These are phyloP conservation scores for Fragaria iinumae DNA, from an alignment of 306 rosid species.

Conservation along the genomic window DNA sequence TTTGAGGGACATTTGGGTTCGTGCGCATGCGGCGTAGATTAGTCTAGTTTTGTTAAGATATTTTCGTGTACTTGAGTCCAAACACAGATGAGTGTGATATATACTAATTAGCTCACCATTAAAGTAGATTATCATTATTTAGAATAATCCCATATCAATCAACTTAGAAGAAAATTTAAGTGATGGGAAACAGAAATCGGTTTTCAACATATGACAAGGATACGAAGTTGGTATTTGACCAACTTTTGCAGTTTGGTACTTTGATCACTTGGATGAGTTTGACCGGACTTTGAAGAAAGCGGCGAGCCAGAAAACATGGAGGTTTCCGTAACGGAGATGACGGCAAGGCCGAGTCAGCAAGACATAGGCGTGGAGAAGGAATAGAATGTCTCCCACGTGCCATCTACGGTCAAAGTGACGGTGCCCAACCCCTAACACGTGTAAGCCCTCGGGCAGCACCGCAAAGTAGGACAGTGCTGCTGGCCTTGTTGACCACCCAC, in stretches of 20 bases:
- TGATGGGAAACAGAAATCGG: background rate
- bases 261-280: background rate
- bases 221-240: conserved; percentile 15
- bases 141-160: background rate
- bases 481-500: conserved; percentile 38
- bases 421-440: conserved; percentile 66
- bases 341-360: conserved; percentile 45
- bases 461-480: conserved; percentile 33
- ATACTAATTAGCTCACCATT: no score
- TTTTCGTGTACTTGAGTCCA: no score
- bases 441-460: conserved; percentile 30
- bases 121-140: background rate
- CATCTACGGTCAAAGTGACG: conserved; percentile 65
- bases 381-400: conserved; percentile 53
- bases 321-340: conserved; percentile 33
- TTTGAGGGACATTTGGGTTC: no score
- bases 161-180: background rate
- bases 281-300: background rate
- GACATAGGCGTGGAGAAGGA: conserved; percentile 40
- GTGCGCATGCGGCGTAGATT: no score
- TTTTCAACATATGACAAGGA: conserved; percentile 1
- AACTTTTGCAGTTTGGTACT: background rate
- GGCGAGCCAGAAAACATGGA: conserved; percentile 4
- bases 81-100: no score
- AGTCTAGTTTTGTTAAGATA: no score